phyloP scores from a whole-genome alignment of 345 rosid species.

The Citrus mangshanensis region DNA sequence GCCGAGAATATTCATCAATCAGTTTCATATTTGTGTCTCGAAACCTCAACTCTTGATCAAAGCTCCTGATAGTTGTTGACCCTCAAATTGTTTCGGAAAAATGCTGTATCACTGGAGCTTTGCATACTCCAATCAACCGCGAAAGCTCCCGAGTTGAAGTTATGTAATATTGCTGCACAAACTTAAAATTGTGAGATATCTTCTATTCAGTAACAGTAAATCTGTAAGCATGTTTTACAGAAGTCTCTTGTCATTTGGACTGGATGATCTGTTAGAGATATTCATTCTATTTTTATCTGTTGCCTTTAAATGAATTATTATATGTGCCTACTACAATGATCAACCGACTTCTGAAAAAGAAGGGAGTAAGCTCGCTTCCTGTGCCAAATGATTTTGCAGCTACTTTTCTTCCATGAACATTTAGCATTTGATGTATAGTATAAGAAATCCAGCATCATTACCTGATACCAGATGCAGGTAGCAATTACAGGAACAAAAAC shows the following conservation, averaged over 20 bases:
- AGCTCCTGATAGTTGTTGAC: conserved; percentile 73
- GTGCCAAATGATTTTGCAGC: not conserved
- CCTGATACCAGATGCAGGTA: conserved; percentile 60
- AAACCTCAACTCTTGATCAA: conserved; percentile 71
- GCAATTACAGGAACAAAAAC: conserved; percentile 52
- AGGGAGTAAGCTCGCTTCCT: not conserved
- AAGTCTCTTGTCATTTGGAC: not conserved
- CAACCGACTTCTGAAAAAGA: not conserved
- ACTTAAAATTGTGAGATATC: not conserved
- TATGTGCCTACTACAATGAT: not conserved
- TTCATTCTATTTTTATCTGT: too few species aligned
- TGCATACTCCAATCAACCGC: conserved; percentile 67
- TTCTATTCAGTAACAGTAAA: conserved; percentile 1
- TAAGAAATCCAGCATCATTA: conserved; percentile 9
- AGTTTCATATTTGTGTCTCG: conserved; percentile 50
- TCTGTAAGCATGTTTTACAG: not conserved
- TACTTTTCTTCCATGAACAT: not conserved
- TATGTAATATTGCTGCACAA: conserved; percentile 11
- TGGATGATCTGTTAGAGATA: too few species aligned
- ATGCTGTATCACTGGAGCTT: conserved; percentile 79
- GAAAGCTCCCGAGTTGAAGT: conserved; percentile 61
- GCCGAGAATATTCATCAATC: conserved; percentile 62
- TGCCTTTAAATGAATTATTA: not conserved
- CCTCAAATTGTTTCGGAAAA: conserved; percentile 87
- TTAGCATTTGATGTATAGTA: too few species aligned